Percentiles rank a stretch among this genome's conserved stretches.
phyloP scores from a whole-genome alignment of 306 rosid genomes.

The Medicago ruthenica region DNA sequence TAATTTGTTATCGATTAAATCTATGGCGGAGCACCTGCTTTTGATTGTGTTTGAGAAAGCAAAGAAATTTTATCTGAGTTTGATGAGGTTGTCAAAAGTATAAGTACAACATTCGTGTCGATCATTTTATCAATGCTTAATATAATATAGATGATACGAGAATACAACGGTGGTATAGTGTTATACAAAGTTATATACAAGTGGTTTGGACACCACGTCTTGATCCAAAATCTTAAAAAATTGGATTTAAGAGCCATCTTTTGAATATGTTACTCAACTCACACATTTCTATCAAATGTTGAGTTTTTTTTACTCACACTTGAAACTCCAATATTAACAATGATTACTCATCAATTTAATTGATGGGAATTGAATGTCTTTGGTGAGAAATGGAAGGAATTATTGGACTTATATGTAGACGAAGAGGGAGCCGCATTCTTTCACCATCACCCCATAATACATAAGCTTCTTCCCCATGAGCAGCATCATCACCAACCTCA shows the following conservation, averaged over 20 bases:
- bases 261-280: neutral
- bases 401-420: conserved; percentile 23
- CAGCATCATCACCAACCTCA: conserved; percentile 74
- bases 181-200: neutral
- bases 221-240: neutral
- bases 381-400: conserved; percentile 31
- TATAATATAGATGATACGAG: neutral
- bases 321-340: neutral
- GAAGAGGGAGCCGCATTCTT: conserved; percentile 43
- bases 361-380: conserved; percentile 26
- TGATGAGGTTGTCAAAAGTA: too few species aligned
- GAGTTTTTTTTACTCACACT: neutral
- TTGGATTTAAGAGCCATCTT: neutral
- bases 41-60: neutral
- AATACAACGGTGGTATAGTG: neutral
- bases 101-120: neutral
- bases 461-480: conserved; percentile 77
- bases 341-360: conserved; percentile 12
- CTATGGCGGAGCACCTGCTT: neutral
- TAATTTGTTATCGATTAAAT: too few species aligned
- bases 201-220: neutral
- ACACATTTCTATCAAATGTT: neutral
- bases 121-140: neutral
- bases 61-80: neutral
- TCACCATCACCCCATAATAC: conserved; percentile 90